A percentile compares a stretch with the other conserved stretches of the same genome.
These are phyloP conservation scores for Platismatia glauca DNA, from an alignment of 495 filamentous ascomycete genomes.

Conservation along the genomic window DNA sequence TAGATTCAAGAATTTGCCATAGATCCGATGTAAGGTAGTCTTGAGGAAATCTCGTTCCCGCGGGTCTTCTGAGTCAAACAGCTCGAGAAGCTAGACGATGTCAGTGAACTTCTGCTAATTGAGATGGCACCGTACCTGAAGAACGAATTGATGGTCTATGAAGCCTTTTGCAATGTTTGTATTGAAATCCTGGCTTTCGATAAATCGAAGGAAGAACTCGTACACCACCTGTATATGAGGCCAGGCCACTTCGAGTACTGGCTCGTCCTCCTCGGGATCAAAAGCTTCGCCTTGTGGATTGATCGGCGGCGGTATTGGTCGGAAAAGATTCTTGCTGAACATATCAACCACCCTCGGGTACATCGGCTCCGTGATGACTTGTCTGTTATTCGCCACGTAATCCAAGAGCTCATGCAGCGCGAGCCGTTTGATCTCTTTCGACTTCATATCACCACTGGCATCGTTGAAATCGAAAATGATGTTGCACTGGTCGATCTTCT, in stretches of 20 bases:
- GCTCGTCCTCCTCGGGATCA: constrained; percentile 97
- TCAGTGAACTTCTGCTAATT: constrained; percentile 13
- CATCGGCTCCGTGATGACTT: constrained; percentile 98
- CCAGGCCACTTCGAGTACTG: constrained; percentile 97
- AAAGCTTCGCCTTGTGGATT: constrained; percentile 98
- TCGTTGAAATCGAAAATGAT: constrained; percentile 99
- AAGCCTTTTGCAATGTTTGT: constrained; percentile 99
- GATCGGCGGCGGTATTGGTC: constrained; percentile 91
- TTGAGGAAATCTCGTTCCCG: constrained; percentile 96
- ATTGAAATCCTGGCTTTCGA: constrained; percentile 99
- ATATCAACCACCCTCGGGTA: constrained; percentile 97
- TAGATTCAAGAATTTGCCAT: constrained; percentile 97
- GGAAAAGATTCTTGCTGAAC: constrained; percentile 98
- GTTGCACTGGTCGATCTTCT: constrained; percentile 99
- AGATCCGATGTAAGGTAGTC: constrained; percentile 95
- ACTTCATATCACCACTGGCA: constrained; percentile 96
- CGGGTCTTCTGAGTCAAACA: constrained; percentile 98
- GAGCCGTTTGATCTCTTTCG: constrained; percentile 98
- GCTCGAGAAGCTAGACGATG: constrained; percentile 65
- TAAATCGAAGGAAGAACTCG: constrained; percentile 97
- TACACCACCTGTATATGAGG: constrained; percentile 99
- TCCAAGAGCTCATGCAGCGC: constrained; percentile 94
- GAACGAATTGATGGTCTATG: constrained; percentile 95
- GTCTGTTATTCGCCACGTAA: constrained; percentile 96
- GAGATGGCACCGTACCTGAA: constrained; percentile 51